Base-by-base conservation (phyloP, 352 stramenopile genomes). In the Nothophytophthora sp. region DNA sequence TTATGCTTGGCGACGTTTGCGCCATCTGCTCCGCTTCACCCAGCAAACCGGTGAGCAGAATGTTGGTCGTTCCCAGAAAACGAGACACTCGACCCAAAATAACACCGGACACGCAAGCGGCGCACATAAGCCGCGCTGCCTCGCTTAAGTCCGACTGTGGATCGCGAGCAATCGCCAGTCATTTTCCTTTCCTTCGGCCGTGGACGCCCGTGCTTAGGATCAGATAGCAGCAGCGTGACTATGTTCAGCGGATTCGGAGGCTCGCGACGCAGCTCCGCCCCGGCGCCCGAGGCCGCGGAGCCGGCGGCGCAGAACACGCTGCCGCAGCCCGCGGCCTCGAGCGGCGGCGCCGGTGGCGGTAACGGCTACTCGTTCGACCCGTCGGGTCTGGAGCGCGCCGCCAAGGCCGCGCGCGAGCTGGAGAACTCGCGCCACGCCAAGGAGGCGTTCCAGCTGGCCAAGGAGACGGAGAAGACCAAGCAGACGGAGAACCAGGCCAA, bases 331-430 rank as follows among this genome's bases (percentile, higher is more conserved):
- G 75, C 76, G 55, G 41, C 50, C 50, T 44, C 60, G 52, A 39
- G 39, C 28, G 47, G 54, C 34, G 40, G 48, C 3, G 42, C 38
- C 5, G 35, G 48, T 16, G 74, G 55, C 1, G 50, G 44, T n/a
- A 76, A 73, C 28, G 75, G 73, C 53, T 95, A 93, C 66, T 93
- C 82, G 55, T 99, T 99, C 67, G 96, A 99, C 72, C 95, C 95
- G 43, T 96, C 96, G 55, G 96, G 94, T 10, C 80, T 99, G 34
- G 97, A 99, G 72, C 93, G 97, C 43, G 97, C 96, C 34, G 97
- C 97, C 39, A 98, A 99, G 73, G 96, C 96, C n/a, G 96, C 96
- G 11, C 82, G 93, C n/a, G 96, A 99, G 69, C 78, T 99, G 6
- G 96, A 99, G 75, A 92, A 77, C 53, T 97, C 88, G 54, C 82